These are phyloP conservation scores for Maudiozyma pseudohumilis DNA, from an alignment of 805 yeast genomes.

Conservation along the genomic window DNA sequence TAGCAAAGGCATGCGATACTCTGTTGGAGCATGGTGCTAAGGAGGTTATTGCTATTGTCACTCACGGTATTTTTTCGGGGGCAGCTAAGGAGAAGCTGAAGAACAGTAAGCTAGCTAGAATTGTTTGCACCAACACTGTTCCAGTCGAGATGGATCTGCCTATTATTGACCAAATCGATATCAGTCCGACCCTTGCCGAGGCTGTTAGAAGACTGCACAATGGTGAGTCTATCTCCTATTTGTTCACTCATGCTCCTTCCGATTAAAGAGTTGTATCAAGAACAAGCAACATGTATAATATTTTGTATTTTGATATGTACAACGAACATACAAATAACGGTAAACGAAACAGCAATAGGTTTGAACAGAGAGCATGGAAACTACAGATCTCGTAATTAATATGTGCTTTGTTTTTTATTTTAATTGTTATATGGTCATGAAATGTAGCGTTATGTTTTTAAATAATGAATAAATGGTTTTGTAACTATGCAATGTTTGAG, in stretches of 20 bases:
- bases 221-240: slow-evolving; percentile 82
- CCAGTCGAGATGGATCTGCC: slow-evolving; percentile 63
- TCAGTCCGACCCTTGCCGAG: slow-evolving; percentile 82
- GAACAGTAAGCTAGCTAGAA: slow-evolving; percentile 53
- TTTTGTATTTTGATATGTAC: too few relatives aligned
- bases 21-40: slow-evolving; percentile 72
- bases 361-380: too few relatives aligned
- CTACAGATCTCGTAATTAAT: too few relatives aligned
- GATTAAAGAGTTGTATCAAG: too few relatives aligned
- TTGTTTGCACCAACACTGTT: slow-evolving; percentile 89
- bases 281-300: too few relatives aligned
- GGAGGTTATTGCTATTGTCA: slow-evolving; percentile 83
- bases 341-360: too few relatives aligned
- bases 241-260: slow-evolving; percentile 39
- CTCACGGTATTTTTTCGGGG: slow-evolving; percentile 90
- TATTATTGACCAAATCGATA: slow-evolving; percentile 72
- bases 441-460: too few relatives aligned
- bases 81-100: slow-evolving; percentile 67
- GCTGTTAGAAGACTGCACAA: slow-evolving; percentile 90
- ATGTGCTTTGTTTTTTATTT: too few relatives aligned
- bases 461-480: too few relatives aligned
- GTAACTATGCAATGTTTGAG: too few relatives aligned
- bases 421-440: too few relatives aligned
- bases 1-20: slow-evolving; percentile 89
- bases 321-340: too few relatives aligned